Evolutionary conservation across 2,329 filamentous ascomycete genomes (phyloP).

Genomic region (Cladosporium sphaerospermum): DNA sequence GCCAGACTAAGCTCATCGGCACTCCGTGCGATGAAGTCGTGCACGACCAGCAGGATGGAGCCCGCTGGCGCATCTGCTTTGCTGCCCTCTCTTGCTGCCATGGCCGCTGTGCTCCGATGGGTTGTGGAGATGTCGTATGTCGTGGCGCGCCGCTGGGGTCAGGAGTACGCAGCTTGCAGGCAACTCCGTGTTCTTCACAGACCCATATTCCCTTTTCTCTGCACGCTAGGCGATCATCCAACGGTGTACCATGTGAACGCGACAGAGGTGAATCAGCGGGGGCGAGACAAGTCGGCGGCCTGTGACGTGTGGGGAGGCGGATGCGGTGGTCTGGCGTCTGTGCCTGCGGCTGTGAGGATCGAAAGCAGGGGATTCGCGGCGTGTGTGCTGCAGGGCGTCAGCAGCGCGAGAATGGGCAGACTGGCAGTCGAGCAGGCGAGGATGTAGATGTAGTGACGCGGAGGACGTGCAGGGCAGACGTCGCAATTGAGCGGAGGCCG

Average conservation of each 20-base stretch:
- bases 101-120: slow-evolving; percentile 1
- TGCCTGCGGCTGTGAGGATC: too few relatives aligned
- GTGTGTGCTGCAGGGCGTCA: too few relatives aligned
- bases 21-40: slow-evolving; percentile 87
- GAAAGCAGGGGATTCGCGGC: too few relatives aligned
- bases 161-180: not conserved
- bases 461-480: too few relatives aligned
- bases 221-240: slow-evolving; percentile 7
- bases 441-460: too few relatives aligned
- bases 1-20: slow-evolving; percentile 85
- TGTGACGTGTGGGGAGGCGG: slow-evolving; percentile 7
- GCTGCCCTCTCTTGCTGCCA: slow-evolving; percentile 22
- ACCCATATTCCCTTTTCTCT: slow-evolving; percentile 1
- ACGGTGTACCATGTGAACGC: slow-evolving; percentile 10
- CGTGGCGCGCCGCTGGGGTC: not conserved
- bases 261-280: not conserved
- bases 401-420: too few relatives aligned
- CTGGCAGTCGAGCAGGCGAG: too few relatives aligned
- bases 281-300: slow-evolving; percentile 7
- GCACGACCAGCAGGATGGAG: slow-evolving; percentile 57
- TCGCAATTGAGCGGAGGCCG: too few relatives aligned
- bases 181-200: not conserved
- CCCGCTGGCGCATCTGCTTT: slow-evolving; percentile 26
- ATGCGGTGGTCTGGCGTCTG: not conserved
- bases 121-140: not conserved